Base-by-base conservation (phyloP, 2,329 filamentous ascomycete species). In the Chaetomiaceae sp. region DNA sequence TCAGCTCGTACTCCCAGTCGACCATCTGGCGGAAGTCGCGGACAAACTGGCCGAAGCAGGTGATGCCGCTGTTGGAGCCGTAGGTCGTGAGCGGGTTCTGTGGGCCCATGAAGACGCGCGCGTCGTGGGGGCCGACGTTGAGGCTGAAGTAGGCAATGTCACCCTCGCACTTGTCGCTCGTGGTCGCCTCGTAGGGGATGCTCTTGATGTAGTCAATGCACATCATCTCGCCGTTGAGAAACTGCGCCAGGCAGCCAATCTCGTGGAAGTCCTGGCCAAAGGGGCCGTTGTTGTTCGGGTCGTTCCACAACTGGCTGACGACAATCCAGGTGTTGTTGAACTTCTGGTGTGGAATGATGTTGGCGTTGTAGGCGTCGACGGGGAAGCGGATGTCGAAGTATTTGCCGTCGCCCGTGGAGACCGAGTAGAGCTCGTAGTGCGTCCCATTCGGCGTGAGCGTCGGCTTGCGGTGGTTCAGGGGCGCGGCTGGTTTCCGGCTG, bases 21-120 rank as follows among this genome's bases (percentile, higher is more conserved):
- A 73, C 61, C 2, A 81, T 60, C 24, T 65, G 58, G 11, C 73
- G 65, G 41, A 80, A 73, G 54, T 81, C 75, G 32, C 75, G 71
- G 12, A 76, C 63, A 64, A 72, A 81, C 55, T 75, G 70, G 1
- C 78, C 77, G 49, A 81, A 76, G 58, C 78, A 82, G 2, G 71
- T 74, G 50, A 69, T 66, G 0, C 55, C 48, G 0, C 76, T 78
- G 52, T 79, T 78, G 8, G 75, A 78, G 2, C 78, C 78, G 46
- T 73, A 83, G 4, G 77, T 60, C 1, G 70, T 65, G 45, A 73
- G 76, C 0, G 76, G 74, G 1, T 54, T 61, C 0, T 68, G 58
- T 0, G 77, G 78, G 0, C 75, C 76, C 47, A 72, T 73, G 54
- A 81, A 78, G 9, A 78, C 71, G 5, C 78, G 68, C 1, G 76